These are phyloP conservation scores for Solanum raphanifolium DNA, from an alignment of 257 asterid species.

Conservation along the genomic window DNA sequence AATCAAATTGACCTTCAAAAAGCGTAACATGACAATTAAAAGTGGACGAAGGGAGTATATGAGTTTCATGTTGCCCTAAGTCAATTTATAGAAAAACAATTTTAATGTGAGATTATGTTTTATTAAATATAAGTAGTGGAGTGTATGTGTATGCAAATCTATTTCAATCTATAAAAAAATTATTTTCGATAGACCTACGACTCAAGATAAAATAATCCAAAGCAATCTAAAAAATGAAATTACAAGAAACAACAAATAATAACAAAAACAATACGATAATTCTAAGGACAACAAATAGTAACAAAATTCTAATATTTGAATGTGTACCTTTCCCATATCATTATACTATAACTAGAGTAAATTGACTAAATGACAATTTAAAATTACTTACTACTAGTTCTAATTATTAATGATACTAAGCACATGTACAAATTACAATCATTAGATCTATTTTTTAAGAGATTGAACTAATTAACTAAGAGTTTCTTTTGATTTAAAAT, in stretches of 20 bases:
- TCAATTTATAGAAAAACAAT: neutral
- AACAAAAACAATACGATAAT: neutral
- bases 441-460: neutral
- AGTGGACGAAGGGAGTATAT: neutral
- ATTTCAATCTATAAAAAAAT: too few species aligned
- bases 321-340: neutral
- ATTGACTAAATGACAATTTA: too few species aligned
- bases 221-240: too few species aligned
- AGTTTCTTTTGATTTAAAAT: neutral
- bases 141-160: neutral
- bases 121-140: neutral
- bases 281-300: neutral
- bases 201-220: neutral
- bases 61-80: neutral
- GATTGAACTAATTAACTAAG: neutral
- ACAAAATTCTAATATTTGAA: neutral
- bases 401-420: neutral
- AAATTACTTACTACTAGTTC: too few species aligned
- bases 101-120: neutral
- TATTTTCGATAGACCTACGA: rapidly evolving
- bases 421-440: neutral
- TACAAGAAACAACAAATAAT: neutral
- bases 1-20: neutral
- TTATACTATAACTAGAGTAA: neutral
- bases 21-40: too few species aligned